Percentiles rank a stretch among this genome's conserved stretches.
Conservation (phyloP, 2,329 filamentous ascomycete genomes). For the Pseudogymnoascus sp. region DNA sequence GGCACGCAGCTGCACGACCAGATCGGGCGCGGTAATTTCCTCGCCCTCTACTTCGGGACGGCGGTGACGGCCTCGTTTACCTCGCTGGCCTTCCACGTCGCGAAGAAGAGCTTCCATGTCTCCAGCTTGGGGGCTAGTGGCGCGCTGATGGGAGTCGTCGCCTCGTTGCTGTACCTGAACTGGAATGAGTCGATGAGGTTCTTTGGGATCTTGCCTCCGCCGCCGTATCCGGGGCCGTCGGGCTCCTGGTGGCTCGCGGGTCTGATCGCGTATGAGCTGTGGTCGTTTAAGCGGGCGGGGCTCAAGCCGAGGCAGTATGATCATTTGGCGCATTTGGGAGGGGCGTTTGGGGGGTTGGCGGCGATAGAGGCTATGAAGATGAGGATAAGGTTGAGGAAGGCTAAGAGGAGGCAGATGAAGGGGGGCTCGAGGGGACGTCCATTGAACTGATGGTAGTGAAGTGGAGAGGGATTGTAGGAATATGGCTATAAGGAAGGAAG, state of each 20-base stretch:
- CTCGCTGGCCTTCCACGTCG: slow-evolving; percentile 40
- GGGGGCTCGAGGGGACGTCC: slow-evolving; percentile 17
- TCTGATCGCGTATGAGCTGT: slow-evolving; percentile 41
- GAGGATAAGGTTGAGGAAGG: slow-evolving; percentile 18
- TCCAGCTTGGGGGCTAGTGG: slow-evolving; percentile 60
- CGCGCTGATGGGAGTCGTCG: slow-evolving; percentile 51
- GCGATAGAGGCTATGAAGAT: slow-evolving; percentile 20
- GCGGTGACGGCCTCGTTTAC: slow-evolving; percentile 51
- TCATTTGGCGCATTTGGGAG: slow-evolving; percentile 32
- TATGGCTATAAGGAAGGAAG: background rate
- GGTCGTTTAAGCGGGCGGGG: slow-evolving; percentile 30
- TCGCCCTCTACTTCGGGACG: slow-evolving; percentile 55
- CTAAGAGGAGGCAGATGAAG: slow-evolving; percentile 18
- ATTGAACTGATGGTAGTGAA: slow-evolving; percentile 15
- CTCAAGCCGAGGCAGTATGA: slow-evolving; percentile 22
- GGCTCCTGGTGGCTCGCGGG: slow-evolving; percentile 46
- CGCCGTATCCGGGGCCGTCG: slow-evolving; percentile 42
- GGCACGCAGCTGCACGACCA: slow-evolving; percentile 62
- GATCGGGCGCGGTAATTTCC: slow-evolving; percentile 58
- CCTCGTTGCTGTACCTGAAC: slow-evolving; percentile 54
- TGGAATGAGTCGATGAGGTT: slow-evolving; percentile 48
- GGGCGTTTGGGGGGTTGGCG: slow-evolving; percentile 26
- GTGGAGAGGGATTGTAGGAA: background rate
- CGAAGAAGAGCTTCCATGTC: slow-evolving; percentile 30
- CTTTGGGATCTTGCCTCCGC: slow-evolving; percentile 45